phyloP scores from a whole-genome alignment of 2,329 filamentous ascomycete genomes.

The Ambrosiella beaveri region DNA sequence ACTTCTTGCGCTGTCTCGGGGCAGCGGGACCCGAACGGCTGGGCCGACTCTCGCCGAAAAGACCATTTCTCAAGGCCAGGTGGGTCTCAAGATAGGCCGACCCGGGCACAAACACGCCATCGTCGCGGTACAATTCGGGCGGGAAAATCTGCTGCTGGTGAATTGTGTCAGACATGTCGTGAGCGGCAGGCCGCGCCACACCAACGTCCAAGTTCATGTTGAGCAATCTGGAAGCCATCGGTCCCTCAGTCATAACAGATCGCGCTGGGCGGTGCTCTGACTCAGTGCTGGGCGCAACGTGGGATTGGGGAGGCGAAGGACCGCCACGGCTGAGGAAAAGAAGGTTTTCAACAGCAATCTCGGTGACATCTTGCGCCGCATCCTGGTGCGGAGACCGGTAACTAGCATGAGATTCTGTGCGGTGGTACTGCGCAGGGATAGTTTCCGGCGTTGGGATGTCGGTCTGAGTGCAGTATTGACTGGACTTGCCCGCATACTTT shows the following conservation, averaged over 20 bases:
- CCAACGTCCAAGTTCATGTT: conserved; percentile 4
- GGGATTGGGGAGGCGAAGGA: conserved; percentile 10
- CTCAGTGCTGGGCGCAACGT: conserved; percentile 10
- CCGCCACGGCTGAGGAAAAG: conserved; percentile 21
- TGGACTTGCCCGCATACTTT: neutral
- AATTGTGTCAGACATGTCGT: conserved; percentile 15
- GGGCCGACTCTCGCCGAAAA: conserved; percentile 27
- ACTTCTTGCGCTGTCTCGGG: conserved; percentile 5
- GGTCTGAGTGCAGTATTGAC: neutral
- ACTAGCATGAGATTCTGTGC: neutral
- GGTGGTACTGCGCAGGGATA: neutral
- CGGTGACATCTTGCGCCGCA: conserved; percentile 13
- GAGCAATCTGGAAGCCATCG: conserved; percentile 1
- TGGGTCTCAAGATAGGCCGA: conserved; percentile 30
- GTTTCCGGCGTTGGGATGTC: neutral
- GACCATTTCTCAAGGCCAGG: conserved; percentile 26
- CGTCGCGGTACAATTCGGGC: conserved; percentile 20
- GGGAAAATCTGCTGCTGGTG: conserved; percentile 18
- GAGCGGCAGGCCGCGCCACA: conserved; percentile 14
- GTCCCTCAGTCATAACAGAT: neutral
- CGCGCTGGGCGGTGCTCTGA: neutral
- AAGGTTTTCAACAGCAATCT: conserved; percentile 22
- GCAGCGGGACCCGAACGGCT: conserved; percentile 15
- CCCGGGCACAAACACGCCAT: conserved; percentile 29
- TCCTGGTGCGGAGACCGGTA: neutral